Base-by-base conservation (phyloP, 345 rosid species). In the Melastoma malabathricum region DNA sequence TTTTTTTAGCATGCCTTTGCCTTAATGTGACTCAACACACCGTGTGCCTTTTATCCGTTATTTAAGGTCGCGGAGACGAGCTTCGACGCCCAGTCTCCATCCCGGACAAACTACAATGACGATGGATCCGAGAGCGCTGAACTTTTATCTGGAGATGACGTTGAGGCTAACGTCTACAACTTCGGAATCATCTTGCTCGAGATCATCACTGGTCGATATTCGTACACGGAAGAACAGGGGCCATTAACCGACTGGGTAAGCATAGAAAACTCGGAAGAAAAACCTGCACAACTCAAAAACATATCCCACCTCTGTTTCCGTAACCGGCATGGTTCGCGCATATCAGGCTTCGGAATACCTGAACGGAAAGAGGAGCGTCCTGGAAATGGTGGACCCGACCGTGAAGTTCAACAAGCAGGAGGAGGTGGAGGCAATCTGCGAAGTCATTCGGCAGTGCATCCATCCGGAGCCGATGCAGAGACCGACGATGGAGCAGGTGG, bases 121-220 rank as follows among this genome's bases (percentile, higher is more conserved):
- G 76, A 79, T 23, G 54, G 38, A 46, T 74, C 66, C 44, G 81
- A 73, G 44, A 63, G 73, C 50, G 75, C 75, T 18, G 68, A 43
- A 25, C 56, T 78, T 51, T 80, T 81, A 13, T 75, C 80, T 6
- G 22, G 39, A 4, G 61, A 69, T 16, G 86, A 81, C 38, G 71
- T 73, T 13, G 88, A 88, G 52, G 63, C 77, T 31, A 81, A 93
- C 64, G 73, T 81, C 44, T 73, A 85, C 59, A 61, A 74, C 61
- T 93, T 76, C 59, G 99, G 99, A 29, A 64, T 79, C 38, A 46
- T 93, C 55, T 54, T 88, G 71, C 90, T 93, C 13, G 99, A 93
- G 69, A 65, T 83, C 23, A 79, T 93, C 53, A 77, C 99, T 9
- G 99, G 97, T 50, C 88, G 77, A 72, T 89, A 79, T 56, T 66